phyloP scores from a whole-genome alignment of 805 yeast genomes.

The Candida gorgasii region DNA sequence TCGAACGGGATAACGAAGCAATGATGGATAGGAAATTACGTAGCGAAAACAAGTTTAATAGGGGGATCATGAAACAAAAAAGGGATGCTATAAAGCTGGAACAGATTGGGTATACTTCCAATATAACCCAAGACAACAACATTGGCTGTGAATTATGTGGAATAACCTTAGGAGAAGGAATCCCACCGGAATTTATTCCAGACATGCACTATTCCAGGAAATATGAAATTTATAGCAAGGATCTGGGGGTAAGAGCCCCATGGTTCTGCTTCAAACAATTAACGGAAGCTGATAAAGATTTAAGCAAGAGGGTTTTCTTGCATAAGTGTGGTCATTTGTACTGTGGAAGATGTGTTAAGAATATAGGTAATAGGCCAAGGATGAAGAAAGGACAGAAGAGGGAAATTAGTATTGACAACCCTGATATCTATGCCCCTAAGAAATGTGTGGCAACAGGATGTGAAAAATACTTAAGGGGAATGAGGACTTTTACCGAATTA shows the following conservation, averaged over 20 bases:
- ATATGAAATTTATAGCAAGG: conserved; percentile 24
- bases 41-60: conserved; percentile 32
- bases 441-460: conserved; percentile 60
- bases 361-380: conserved; percentile 51
- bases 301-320: conserved; percentile 42
- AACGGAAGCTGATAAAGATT: conserved; percentile 25
- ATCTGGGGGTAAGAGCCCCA: conserved; percentile 54
- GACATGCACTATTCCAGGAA: conserved; percentile 29
- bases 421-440: conserved; percentile 51
- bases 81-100: conserved; percentile 24
- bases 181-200: conserved; percentile 52
- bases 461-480: conserved; percentile 42
- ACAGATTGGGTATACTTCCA: conserved; percentile 30
- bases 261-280: conserved; percentile 52
- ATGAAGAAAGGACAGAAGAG: conserved; percentile 11
- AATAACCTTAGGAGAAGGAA: conserved; percentile 68
- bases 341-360: conserved; percentile 81
- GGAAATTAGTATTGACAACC: conserved; percentile 28
- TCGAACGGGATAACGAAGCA: conserved; percentile 41
- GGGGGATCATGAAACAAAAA: conserved; percentile 30
- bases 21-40: conserved; percentile 33
- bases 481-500: conserved; percentile 54
- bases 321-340: conserved; percentile 80
- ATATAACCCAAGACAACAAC: conserved; percentile 21
- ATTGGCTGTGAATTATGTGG: conserved; percentile 67